phyloP scores from a whole-genome alignment of 371 early-diverging fungal genomes.

The Mortierella sp. region DNA sequence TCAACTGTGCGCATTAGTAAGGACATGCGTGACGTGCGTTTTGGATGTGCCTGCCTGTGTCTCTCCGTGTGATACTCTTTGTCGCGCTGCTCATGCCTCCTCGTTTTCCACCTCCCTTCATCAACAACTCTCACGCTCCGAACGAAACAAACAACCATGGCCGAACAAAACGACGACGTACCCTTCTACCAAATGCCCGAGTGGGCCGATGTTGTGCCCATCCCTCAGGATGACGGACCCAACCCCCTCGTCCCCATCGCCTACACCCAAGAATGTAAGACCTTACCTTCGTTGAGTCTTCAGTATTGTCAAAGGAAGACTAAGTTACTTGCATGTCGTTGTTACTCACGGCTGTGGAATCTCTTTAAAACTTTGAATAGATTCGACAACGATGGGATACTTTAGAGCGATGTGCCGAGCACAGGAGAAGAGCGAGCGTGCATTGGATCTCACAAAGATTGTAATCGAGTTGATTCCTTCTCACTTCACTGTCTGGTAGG shows the following conservation, averaged over 20 bases:
- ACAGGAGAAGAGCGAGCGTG: constrained; percentile 85
- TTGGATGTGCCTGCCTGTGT: background rate
- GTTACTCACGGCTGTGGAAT: background rate
- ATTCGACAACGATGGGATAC: constrained; percentile 88
- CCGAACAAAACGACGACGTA: constrained; percentile 18
- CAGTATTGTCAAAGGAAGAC: background rate
- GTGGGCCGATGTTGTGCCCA: constrained; percentile 89
- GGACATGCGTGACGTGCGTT: constrained; percentile 1
- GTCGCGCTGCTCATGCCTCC: background rate
- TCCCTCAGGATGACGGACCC: constrained; percentile 91
- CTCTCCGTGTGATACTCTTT: background rate
- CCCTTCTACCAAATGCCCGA: constrained; percentile 54
- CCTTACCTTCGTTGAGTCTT: constrained; percentile 12
- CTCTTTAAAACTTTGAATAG: constrained; percentile 46
- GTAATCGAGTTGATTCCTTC: constrained; percentile 91
- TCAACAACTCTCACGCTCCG: background rate
- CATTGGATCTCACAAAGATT: constrained; percentile 81
- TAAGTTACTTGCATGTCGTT: background rate
- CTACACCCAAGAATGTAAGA: constrained; percentile 84
- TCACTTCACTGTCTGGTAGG: constrained; percentile 96
- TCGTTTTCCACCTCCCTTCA: background rate
- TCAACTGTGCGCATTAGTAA: too few relatives aligned
- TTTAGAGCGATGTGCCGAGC: constrained; percentile 84
- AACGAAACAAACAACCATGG: background rate
- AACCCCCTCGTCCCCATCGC: constrained; percentile 92